A percentile compares a stretch with the other conserved stretches of the same genome.
These are phyloP conservation scores for Neohortaea acidophila DNA, from an alignment of 495 filamentous ascomycete species.

Conservation along the genomic window DNA sequence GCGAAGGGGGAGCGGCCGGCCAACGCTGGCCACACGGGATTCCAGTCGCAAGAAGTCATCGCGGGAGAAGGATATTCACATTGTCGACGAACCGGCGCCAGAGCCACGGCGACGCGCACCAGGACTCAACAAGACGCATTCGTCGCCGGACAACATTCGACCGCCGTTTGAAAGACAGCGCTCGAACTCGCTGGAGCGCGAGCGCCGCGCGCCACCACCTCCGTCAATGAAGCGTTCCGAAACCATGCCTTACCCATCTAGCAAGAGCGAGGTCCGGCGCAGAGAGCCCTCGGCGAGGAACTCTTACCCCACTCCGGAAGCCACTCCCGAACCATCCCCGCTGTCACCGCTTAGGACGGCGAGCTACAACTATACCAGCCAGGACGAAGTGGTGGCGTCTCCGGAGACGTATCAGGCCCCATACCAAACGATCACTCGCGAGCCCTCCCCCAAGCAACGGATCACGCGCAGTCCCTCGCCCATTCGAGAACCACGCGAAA, in stretches of 20 bases:
- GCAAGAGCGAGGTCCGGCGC: conserved; percentile 1
- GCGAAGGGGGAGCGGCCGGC: conserved; percentile 6
- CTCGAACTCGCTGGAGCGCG: conserved; percentile 12
- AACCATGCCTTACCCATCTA: conserved; percentile 8
- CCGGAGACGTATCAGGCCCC: no score
- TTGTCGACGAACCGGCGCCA: conserved; percentile 2
- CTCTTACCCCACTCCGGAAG: conserved; percentile 5
- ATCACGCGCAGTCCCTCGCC: conserved; percentile 10
- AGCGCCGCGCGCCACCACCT: conserved; percentile 1
- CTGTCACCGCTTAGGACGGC: conserved; percentile 2
- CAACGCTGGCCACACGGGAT: conserved; percentile 4
- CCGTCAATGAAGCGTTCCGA: conserved; percentile 10
- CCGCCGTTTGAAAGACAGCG: conserved; percentile 9
- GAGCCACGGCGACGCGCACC: conserved; percentile 1
- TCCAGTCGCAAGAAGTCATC: not conserved
- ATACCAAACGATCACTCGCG: conserved; percentile 6
- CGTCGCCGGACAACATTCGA: conserved; percentile 10
- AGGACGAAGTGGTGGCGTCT: no score
- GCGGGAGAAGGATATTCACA: not conserved
- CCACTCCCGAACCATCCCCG: not conserved
- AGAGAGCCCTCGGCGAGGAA: not conserved
- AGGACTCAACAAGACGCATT: conserved; percentile 4
- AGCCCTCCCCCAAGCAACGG: conserved; percentile 3
- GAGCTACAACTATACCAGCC: no score
- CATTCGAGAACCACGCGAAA: conserved; percentile 2